Evolutionary conservation across 2,329 filamentous ascomycete species (phyloP), one percentile per base, ranked within the genome.

Genomic region (Podosphaera aphanis): DNA sequence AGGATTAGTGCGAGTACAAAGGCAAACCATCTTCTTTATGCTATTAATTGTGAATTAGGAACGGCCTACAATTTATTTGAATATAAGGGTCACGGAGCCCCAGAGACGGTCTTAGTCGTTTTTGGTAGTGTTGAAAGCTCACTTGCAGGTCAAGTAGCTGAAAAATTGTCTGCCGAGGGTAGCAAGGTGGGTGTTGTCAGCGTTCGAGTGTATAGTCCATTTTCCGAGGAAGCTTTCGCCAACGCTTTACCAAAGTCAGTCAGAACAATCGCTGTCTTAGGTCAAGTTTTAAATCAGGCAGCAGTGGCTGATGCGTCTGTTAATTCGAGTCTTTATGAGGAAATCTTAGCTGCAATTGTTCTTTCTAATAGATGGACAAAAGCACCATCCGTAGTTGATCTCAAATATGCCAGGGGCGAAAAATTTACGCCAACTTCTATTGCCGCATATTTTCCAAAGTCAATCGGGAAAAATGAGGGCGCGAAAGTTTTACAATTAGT

Each of bases 31-130:
- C 65, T 88, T 6, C 66, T 92, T 44, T 70, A 74, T 51, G 71
- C 78, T 19, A 77, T 92, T 64, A 98, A 95, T 63, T 74, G 76
- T 50, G 85, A 95, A 66, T 76, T 98, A 20, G 90, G 88, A 48
- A 95, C 90, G 39, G 77, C 88, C 52, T 98, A 98, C 61, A 73
- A 79, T 56, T 75, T 84, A 5, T 98, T 95, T 55, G 90, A 98
- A 64, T 98, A 98, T 65, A 73, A 79, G 56, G 90, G 90, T 20
- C 84, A 95, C 59, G 67, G 73, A 43, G 67, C 75, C 38, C 75
- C 90, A 3, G 81, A 88, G 52, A 76, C 77, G 8, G 84, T 98
- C 15, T 66, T 95, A 29, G 85, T 95, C 25, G 82, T 84, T 39
- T 94, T 98, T 55, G 90, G 90, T 54, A 93, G 84, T 49, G 75